Evolutionary conservation across 352 stramenopile genomes (phyloP), one percentile per base, ranked within the genome.

Genomic region (Phytopythium mirpurense): DNA sequence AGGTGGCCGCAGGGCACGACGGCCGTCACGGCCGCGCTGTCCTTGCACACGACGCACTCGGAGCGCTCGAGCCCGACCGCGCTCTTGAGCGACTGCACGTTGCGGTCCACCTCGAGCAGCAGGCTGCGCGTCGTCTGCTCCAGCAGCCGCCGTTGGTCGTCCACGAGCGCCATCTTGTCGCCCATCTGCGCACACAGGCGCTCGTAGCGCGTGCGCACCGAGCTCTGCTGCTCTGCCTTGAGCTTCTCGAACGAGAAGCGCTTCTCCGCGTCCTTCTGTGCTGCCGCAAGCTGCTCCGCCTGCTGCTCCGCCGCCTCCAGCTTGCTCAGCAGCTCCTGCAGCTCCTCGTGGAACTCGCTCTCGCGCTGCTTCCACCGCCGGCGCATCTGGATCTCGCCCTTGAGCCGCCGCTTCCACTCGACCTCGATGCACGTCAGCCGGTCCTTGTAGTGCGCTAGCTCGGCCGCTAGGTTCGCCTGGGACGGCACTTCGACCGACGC

Each of bases 31-130:
- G 83, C 78, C 32, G 74, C 59, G 31, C 69, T 68, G 52, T 93
- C 83, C 55, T 88, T 88, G 68, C 83, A 93, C 54, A 93, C 60
- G 49, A 93, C 72, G 60, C 83, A 93, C 60, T 93, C 83, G 49
- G 63, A 84, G 48, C 71, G 67, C 43, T 88, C 78, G 1, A 88
- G 64, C 18, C 78, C 57, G 15, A 80, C 71, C 29, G 70, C 68
- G 47, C 77, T 71, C 66, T 90, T 90, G 38, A 88, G 59, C 38
- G 72, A 67, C 31, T 86, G 67, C 27, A 88, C 77, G 32, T 93
- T 85, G 31, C 76, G 78, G 24, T 93, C 80, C 26, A 93, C 74
- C 51, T 88, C 74, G 11, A 74, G 55, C 10, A 93, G 49, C 31
- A 93, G 41, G n/a, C 76, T 79, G 34, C 73, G 74, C 29, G 80